phyloP scores from a whole-genome alignment of 2,329 filamentous ascomycete genomes.

The Colletotrichum filicis region DNA sequence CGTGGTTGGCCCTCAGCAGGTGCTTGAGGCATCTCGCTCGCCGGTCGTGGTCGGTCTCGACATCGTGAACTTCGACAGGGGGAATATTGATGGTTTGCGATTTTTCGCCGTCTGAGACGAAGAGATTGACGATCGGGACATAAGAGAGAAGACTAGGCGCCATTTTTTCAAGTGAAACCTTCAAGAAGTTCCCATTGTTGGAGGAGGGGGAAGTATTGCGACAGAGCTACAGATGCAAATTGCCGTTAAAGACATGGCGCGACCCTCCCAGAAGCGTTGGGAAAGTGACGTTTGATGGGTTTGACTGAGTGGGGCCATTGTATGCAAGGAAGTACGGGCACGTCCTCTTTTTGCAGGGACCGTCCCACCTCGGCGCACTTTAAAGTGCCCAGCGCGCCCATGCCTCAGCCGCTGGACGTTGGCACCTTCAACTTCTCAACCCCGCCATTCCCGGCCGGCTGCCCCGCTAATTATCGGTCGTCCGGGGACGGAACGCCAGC shows the following conservation, averaged over 20 bases:
- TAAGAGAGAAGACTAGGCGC: slow-evolving; percentile 54
- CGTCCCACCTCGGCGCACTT: not conserved
- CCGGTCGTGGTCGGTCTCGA: slow-evolving; percentile 85
- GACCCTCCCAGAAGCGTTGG: slow-evolving; percentile 25
- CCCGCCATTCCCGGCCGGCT: slow-evolving; percentile 21
- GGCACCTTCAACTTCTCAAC: slow-evolving; percentile 10
- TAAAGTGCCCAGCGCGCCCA: slow-evolving; percentile 22
- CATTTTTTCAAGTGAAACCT: not conserved
- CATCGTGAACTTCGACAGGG: slow-evolving; percentile 77
- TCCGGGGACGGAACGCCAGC: slow-evolving; percentile 4
- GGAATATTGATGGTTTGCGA: slow-evolving; percentile 65
- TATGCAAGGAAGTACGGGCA: slow-evolving; percentile 10
- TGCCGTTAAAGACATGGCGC: slow-evolving; percentile 23
- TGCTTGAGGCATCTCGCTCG: slow-evolving; percentile 88
- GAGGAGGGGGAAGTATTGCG: not conserved
- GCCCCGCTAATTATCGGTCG: slow-evolving; percentile 7
- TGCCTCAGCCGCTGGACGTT: slow-evolving; percentile 1
- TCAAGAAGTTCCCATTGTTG: slow-evolving; percentile 5
- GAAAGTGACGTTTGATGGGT: slow-evolving; percentile 32
- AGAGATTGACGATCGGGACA: slow-evolving; percentile 51
- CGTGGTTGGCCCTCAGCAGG: slow-evolving; percentile 90
- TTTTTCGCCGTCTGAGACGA: slow-evolving; percentile 43
- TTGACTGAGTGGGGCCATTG: slow-evolving; percentile 23
- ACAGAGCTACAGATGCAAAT: not conserved
- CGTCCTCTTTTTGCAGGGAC: slow-evolving; percentile 15